Conservation (phyloP, 1,139 yeast species). For the Entelexis paramagnoliae region DNA sequence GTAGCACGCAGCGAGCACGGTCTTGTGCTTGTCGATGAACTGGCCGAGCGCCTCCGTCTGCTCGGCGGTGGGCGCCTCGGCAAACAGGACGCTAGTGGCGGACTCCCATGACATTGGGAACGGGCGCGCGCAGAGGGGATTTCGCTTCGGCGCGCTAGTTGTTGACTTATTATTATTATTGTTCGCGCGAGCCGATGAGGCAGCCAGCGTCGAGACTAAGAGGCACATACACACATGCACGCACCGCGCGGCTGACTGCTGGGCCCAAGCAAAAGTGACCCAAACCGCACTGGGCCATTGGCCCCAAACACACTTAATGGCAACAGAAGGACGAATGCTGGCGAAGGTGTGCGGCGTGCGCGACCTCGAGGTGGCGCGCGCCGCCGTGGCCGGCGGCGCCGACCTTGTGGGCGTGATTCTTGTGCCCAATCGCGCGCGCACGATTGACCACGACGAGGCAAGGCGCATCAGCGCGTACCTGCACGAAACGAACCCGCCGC, state of each 20-base stretch:
- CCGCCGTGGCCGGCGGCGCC: conserved; percentile 63
- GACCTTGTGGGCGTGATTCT: conserved; percentile 72
- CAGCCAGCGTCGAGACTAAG: not conserved
- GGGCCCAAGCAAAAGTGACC: not conserved
- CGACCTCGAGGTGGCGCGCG: conserved; percentile 53
- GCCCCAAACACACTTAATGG: not conserved
- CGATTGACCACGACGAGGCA: conserved; percentile 51
- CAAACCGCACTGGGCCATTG: not conserved
- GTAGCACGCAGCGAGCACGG: conserved; percentile 24
- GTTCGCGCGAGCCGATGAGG: too few species aligned
- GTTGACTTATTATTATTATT: not conserved
- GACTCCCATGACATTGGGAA: conserved; percentile 21
- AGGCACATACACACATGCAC: not conserved
- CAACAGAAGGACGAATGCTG: conserved; percentile 24
- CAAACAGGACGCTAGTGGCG: conserved; percentile 17
- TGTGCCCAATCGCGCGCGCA: conserved; percentile 72
- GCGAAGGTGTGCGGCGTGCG: conserved; percentile 81
- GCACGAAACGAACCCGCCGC: conserved; percentile 19
- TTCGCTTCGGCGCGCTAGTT: too few species aligned
- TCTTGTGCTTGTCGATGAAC: conserved; percentile 22
- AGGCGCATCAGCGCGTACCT: conserved; percentile 39
- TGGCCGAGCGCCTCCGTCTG: conserved; percentile 23
- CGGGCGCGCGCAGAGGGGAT: not conserved
- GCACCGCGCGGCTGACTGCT: too few species aligned
- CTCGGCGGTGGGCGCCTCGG: conserved; percentile 15